Conservation (phyloP, 1,284 basidiomycete genomes). For the Heterobasidion occidentale region DNA sequence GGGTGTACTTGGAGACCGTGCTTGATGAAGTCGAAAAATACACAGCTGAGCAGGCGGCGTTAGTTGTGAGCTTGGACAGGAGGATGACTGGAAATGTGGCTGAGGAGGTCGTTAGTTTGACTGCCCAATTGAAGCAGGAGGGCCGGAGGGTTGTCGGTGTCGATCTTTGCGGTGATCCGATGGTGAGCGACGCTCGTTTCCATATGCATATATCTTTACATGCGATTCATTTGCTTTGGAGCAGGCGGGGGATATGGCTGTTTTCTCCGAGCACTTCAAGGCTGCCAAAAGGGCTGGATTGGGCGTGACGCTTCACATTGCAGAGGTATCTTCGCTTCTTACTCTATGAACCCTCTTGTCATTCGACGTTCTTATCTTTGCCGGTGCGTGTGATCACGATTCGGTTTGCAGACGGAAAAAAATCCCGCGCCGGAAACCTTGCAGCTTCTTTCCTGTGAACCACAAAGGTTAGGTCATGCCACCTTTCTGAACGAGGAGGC, state of each 20-base stretch:
- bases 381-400: too few species aligned
- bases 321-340: constrained; percentile 45
- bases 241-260: constrained; percentile 46
- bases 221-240: background rate
- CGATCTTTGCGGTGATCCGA: constrained; percentile 75
- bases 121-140: constrained; percentile 42
- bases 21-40: constrained; percentile 59
- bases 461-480: constrained; percentile 73
- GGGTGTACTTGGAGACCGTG: constrained; percentile 55
- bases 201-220: background rate
- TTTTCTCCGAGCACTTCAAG: constrained; percentile 45
- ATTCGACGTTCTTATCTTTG: too few species aligned
- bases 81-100: constrained; percentile 45
- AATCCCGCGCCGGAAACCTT: constrained; percentile 54
- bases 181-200: constrained; percentile 18
- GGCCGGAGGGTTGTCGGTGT: constrained; percentile 68
- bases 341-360: too few species aligned
- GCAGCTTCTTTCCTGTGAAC: constrained; percentile 54
- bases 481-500: constrained; percentile 67
- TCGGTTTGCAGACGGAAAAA: constrained; percentile 31
- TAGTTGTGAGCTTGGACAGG: constrained; percentile 71
- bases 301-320: constrained; percentile 71
- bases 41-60: constrained; percentile 36
- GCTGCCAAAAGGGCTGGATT: constrained; percentile 52
- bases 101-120: constrained; percentile 49